phyloP scores from a whole-genome alignment of 352 stramenopile species.

The Peronospora belbahrii region DNA sequence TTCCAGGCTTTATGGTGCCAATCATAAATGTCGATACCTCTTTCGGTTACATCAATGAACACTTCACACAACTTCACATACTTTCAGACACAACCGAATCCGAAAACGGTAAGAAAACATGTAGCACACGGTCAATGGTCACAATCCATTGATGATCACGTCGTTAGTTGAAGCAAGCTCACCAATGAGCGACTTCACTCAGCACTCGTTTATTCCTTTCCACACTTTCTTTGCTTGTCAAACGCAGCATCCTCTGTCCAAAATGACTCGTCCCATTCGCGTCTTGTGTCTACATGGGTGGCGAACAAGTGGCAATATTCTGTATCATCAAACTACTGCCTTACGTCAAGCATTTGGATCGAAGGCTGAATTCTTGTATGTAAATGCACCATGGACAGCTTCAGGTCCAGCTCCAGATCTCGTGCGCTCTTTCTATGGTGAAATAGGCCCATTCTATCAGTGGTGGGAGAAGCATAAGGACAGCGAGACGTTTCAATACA shows the following conservation, averaged over 20 bases:
- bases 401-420: constrained; percentile 50
- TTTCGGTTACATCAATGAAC: too few species aligned
- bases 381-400: constrained; percentile 56
- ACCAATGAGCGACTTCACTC: too few species aligned
- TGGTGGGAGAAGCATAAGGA: constrained; percentile 59
- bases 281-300: constrained; percentile 76
- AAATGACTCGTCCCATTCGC: constrained; percentile 38
- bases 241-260: too few species aligned
- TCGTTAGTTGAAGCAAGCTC: too few species aligned
- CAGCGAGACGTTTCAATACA: constrained; percentile 36
- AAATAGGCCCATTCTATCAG: constrained; percentile 57
- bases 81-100: too few species aligned
- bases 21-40: too few species aligned
- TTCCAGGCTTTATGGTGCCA: too few species aligned
- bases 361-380: constrained; percentile 50
- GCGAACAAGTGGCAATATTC: constrained; percentile 62
- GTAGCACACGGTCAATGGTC: too few species aligned
- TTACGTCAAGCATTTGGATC: constrained; percentile 48
- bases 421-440: constrained; percentile 50
- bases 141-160: too few species aligned
- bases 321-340: constrained; percentile 47
- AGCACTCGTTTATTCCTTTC: constrained; percentile 1
- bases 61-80: too few species aligned
- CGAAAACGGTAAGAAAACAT: too few species aligned
- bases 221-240: too few species aligned